phyloP scores from a whole-genome alignment of 2,329 filamentous ascomycete species.

The Ilyonectria sp. region DNA sequence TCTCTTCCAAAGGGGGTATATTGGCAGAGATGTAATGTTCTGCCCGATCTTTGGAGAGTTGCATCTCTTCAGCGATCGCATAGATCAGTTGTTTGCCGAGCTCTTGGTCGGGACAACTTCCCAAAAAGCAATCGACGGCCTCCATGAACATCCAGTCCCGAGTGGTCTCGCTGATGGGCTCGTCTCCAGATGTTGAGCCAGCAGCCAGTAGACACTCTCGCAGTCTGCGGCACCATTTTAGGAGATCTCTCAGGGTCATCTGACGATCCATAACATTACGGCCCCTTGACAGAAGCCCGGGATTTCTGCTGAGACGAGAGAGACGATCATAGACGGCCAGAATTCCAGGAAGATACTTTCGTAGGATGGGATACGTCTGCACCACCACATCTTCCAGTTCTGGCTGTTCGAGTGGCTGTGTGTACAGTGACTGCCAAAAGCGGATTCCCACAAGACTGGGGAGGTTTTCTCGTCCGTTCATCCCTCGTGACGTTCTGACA shows the following conservation, averaged over 20 bases:
- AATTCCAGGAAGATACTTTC: constrained; percentile 72
- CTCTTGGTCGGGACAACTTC: constrained; percentile 79
- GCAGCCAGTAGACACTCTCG: constrained; percentile 74
- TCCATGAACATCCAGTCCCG: constrained; percentile 93
- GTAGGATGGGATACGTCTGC: constrained; percentile 78
- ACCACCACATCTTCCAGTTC: constrained; percentile 84
- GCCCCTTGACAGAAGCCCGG: constrained; percentile 50
- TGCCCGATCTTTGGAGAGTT: constrained; percentile 85
- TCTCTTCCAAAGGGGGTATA: constrained; percentile 78
- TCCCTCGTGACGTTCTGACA: constrained; percentile 81
- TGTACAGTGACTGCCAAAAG: constrained; percentile 86
- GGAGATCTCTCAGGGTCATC: constrained; percentile 81
- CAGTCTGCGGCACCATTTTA: constrained; percentile 92
- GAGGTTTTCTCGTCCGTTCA: constrained; percentile 76
- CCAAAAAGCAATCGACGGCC: constrained; percentile 92
- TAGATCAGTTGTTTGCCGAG: constrained; percentile 73
- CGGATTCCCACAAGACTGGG: constrained; percentile 86
- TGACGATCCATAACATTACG: constrained; percentile 66
- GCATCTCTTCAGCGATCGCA: constrained; percentile 88
- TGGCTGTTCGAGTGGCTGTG: constrained; percentile 74
- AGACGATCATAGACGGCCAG: constrained; percentile 72
- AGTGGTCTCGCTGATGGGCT: constrained; percentile 80
- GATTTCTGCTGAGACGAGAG: constrained; percentile 65
- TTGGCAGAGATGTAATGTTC: constrained; percentile 83
- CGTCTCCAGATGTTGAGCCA: constrained; percentile 76